Conservation (phyloP, 768 basidiomycete species). For the Trametopsis cervina region DNA sequence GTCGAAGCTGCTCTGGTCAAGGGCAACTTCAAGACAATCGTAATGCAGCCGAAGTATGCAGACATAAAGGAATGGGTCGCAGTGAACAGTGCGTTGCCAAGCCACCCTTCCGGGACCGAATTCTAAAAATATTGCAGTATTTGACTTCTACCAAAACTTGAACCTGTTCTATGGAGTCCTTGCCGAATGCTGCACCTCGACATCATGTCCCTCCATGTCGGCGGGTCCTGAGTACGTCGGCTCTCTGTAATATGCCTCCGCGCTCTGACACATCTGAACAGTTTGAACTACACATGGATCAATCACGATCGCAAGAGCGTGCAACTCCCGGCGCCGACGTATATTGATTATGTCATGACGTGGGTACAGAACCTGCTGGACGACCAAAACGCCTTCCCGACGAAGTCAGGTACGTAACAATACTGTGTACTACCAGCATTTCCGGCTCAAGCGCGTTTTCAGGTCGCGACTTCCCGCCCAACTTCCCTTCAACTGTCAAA, state of each 20-base stretch:
- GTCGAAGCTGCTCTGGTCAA: conserved; percentile 94
- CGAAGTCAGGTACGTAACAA: conserved; percentile 71
- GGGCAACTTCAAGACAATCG: conserved; percentile 98
- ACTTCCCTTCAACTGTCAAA: conserved; percentile 85
- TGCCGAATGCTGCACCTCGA: conserved; percentile 87
- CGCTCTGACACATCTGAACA: conserved; percentile 23
- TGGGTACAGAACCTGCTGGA: conserved; percentile 92
- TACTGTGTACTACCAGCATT: neutral
- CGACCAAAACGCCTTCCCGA: conserved; percentile 92
- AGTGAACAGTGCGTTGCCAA: conserved; percentile 66
- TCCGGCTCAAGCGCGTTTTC: conserved; percentile 3
- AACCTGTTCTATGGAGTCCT: conserved; percentile 96
- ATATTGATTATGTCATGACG: conserved; percentile 97
- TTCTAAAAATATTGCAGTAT: conserved; percentile 48
- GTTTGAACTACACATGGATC: conserved; percentile 92
- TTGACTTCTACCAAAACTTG: conserved; percentile 95
- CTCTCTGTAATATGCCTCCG: neutral
- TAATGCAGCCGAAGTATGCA: conserved; percentile 91
- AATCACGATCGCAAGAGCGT: conserved; percentile 88
- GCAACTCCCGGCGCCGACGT: conserved; percentile 85
- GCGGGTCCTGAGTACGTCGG: conserved; percentile 71
- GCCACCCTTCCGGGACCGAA: neutral
- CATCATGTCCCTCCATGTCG: conserved; percentile 88
- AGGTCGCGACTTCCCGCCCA: conserved; percentile 84
- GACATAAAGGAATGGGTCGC: conserved; percentile 98